Evolutionary conservation across 176 grass and related monocot genomes (phyloP).

Genomic region (Alopecurus myosuroides): DNA sequence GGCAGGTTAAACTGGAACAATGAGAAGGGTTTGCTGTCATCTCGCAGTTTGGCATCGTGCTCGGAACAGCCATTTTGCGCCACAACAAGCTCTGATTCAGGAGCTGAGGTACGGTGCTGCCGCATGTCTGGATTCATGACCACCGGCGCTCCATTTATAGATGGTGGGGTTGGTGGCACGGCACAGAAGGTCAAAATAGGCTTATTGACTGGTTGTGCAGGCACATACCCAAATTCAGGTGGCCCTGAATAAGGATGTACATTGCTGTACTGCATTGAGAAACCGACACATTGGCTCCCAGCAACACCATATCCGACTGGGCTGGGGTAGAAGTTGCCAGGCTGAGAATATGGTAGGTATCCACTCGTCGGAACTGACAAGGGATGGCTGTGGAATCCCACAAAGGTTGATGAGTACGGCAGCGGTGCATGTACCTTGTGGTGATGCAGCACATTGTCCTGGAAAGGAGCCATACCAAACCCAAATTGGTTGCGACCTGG

Average conservation of each 20-base stretch:
- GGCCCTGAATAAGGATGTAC: slow-evolving; percentile 69
- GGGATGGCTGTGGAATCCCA: slow-evolving; percentile 55
- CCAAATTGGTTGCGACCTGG: slow-evolving; percentile 40
- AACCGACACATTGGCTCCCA: slow-evolving; percentile 39
- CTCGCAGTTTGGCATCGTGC: slow-evolving; percentile 11
- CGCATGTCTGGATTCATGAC: slow-evolving; percentile 34
- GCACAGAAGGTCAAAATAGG: slow-evolving; percentile 27
- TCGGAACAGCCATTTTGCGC: slow-evolving; percentile 12
- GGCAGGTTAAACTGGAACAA: slow-evolving; percentile 86
- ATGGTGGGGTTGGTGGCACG: not conserved
- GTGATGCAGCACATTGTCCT: slow-evolving; percentile 30
- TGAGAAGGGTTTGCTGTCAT: slow-evolving; percentile 55
- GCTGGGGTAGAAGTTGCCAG: slow-evolving; percentile 38
- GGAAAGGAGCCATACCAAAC: slow-evolving; percentile 16
- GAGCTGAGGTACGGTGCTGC: not conserved
- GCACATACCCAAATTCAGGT: slow-evolving; percentile 44
- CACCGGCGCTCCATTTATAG: slow-evolving; percentile 10
- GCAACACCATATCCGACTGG: slow-evolving; percentile 29
- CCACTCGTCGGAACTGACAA: slow-evolving; percentile 57
- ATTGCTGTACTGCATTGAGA: slow-evolving; percentile 48
- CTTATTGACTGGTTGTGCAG: slow-evolving; percentile 29
- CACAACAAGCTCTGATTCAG: not conserved
- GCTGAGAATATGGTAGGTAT: slow-evolving; percentile 53
- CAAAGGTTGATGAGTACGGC: slow-evolving; percentile 35
- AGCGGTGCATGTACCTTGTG: slow-evolving; percentile 41